Evolutionary conservation across 768 basidiomycete species (phyloP), one percentile per base, ranked within the genome.

Genomic region (Russula griseocarnosa): DNA sequence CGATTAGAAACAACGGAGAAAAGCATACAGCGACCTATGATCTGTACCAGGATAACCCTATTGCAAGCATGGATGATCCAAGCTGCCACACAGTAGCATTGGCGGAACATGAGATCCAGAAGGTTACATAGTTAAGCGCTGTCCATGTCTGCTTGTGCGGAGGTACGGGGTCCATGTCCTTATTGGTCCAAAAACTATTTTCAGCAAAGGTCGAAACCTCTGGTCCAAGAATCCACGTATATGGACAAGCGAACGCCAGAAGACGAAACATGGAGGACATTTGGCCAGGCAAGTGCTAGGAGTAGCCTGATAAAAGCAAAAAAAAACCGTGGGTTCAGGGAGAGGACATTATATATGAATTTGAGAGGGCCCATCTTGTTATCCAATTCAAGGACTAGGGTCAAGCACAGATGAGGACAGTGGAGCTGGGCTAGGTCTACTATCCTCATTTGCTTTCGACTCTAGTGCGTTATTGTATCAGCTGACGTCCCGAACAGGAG

Each of bases 141-240:
- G 79, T 77, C 89, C 89, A 91, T 2, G 86, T 90, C 66, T 86
- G 75, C 47, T 76, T 67, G 26, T 82, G 74, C 0, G 75, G 79
- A 46, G 86, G 85, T 10, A 89, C 86, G 7, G 88, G 87, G 66
- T 89, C 88, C 84, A 90, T 88, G 70, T 89, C 88, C 66, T 82
- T 81, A 74, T 91, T 91, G 65, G 76, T 79, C 86, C 86, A 88
- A 72, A 79, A 77, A 64, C 79, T 78, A 50, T 70, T 79, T 11
- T 83, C 81, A 7, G 85, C 87, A 69, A 86, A 84, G 32, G 79
- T 81, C n/a, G 80, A 80, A 46, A 78, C 71, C 61, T 81, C 79
- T 14, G 81, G 79, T 69, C 82, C 76, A 40, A 86, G 78, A 20
- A 74, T 76, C 85, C 82, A 85, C n/a, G 70, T 69, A 18, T 78